Evolutionary conservation across 1,284 basidiomycete genomes (phyloP), one percentile per base, ranked within the genome.

Genomic region (Cerioporus squamosus): DNA sequence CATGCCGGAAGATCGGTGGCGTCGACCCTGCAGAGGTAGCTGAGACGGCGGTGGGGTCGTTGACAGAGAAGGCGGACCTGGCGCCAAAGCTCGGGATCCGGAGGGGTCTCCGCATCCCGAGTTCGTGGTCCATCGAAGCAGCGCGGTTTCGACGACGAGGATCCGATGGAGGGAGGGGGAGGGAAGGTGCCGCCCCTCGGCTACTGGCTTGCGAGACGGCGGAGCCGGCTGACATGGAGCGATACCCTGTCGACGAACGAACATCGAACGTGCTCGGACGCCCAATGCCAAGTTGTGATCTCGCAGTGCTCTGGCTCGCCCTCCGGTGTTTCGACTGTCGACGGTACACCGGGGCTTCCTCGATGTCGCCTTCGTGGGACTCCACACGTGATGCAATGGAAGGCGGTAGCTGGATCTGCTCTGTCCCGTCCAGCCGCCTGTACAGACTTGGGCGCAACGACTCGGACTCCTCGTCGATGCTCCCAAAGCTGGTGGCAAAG

Each of bases 391-490:
- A 79, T 3, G 79, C 80, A 54, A 89, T 86, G 43, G 74, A 74
- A 15, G 77, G 66, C 0, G 87, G 85, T 17, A 89, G 69, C 40
- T 80, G 77, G 59, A 89, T 88, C 29, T 83, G 78, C 68, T 89
- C 87, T 14, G 77, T 81, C 5, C 87, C 87, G 66, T 82, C 79
- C 18, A 75, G 49, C 23, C 66, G 68, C 20, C 66, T 47, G 26
- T 59, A 57, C 51, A 53, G 56, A 57, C 57, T 55, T 20, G 52
- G 59, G 24, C 46, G 59, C 2, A 51, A 36, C 10, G 62, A 59
- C 8, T 61, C 62, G 6, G 40, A 31, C 59, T 63, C 63, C 18
- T 66, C 67, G n/a, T 68, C 67, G 15, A 63, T 39, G 48, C 64
- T 68, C 10, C 61, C 64, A 39, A 67, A 62, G 55, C 68, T 71